Evolutionary conservation across 495 filamentous ascomycete genomes (phyloP), one percentile per base, ranked within the genome.

Genomic region (Parathielavia appendiculata): DNA sequence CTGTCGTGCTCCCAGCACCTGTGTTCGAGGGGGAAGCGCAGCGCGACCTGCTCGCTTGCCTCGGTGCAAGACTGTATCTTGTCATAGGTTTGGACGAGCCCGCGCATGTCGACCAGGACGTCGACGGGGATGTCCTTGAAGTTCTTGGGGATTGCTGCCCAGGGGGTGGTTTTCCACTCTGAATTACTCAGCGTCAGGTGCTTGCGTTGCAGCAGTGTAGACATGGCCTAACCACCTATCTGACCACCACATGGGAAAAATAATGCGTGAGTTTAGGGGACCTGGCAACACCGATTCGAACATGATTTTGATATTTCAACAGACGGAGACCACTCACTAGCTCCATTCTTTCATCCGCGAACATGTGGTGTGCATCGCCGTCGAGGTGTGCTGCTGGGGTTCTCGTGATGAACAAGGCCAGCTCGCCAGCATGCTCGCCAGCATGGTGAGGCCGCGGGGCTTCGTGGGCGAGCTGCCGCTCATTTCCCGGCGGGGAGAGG

Each of bases 161-260:
- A 69, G 2, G 67, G 67, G 22, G 61, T 40, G 43, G 41, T 65
- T 34, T 63, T 63, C 67, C 67, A 69, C 36, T 67, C 65, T 1
- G 57, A 58, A 1, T 54, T 52, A 50, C 59, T 59, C 0, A 69
- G 43, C 17, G 51, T 38, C 13, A 62, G 36, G 5, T 60, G 55
- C 43, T 58, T 57, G 13, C 66, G 56, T 35, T 49, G 19, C 4
- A 59, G 58, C 7, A 66, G 34, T 19, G 60, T 38, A 12, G 63
- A 58, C 9, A 68, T 49, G 36, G 62, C 60, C 61, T 51, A 9
- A n/a, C n/a, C n/a, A n/a, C n/a, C n/a, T n/a, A n/a, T n/a, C n/a
- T n/a, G n/a, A n/a, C n/a, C 4, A 9, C 23, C 22, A 14, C 12
- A 35, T 34, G 23, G 35, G 26, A 17, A 32, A n/a, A n/a, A n/a